phyloP scores from a whole-genome alignment of 2,329 filamentous ascomycete genomes.

The Botrytis pseudocinerea region DNA sequence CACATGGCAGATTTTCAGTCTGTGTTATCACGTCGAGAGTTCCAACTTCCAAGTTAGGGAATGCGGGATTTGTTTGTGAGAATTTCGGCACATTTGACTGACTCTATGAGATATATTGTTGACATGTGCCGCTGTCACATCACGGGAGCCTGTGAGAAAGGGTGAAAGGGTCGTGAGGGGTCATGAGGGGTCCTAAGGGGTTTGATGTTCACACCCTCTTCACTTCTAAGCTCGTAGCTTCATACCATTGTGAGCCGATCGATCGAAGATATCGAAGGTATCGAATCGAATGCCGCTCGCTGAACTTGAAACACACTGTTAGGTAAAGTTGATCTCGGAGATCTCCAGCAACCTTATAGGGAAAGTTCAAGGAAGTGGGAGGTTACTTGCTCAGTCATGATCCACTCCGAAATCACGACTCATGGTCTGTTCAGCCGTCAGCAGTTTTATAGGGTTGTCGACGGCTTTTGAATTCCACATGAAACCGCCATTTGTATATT shows the following conservation, averaged over 20 bases:
- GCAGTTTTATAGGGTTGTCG: not conserved
- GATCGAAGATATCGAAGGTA: not conserved
- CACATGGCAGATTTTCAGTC: constrained; percentile 13
- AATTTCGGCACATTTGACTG: not conserved
- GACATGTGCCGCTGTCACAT: not conserved
- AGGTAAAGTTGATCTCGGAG: constrained; percentile 1
- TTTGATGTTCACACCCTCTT: not conserved
- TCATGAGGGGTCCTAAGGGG: not conserved
- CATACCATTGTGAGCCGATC: not conserved
- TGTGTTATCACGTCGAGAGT: constrained; percentile 7
- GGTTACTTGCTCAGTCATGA: not conserved
- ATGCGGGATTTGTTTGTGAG: not conserved
- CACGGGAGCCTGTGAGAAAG: not conserved
- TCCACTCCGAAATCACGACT: not conserved
- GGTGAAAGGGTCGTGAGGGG: not conserved
- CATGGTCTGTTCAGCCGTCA: not conserved
- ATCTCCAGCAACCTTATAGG: constrained; percentile 7
- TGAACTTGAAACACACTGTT: constrained; percentile 5
- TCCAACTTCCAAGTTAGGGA: constrained; percentile 1
- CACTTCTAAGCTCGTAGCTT: not conserved
- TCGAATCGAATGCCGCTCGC: not conserved
- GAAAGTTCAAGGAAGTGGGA: not conserved
- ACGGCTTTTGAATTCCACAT: not conserved
- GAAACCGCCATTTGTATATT: not conserved
- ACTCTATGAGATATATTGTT: not conserved